A percentile compares a stretch with the other conserved stretches of the same genome.
Conservation (phyloP, 768 basidiomycete genomes). For the Filobasidium floriforme region DNA sequence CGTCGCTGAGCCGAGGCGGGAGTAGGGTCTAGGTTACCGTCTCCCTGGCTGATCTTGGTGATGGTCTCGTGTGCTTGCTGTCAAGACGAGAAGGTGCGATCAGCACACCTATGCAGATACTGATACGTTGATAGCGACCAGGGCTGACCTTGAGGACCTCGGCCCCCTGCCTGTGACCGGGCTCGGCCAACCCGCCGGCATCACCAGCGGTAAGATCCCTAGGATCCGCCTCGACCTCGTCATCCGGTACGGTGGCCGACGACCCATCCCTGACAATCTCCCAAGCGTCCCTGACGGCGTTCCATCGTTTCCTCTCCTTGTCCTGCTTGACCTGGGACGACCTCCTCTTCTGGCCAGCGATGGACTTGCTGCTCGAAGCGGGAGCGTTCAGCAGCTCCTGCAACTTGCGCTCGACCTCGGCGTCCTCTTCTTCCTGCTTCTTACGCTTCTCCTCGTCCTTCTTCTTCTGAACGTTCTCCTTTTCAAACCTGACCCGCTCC, state of each 20-base stretch:
- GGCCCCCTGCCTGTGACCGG: slow-evolving; percentile 5
- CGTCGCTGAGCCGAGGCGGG: slow-evolving; percentile 18
- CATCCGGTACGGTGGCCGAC: slow-evolving; percentile 11
- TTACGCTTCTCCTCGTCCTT: slow-evolving; percentile 23
- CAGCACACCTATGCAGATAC: background rate
- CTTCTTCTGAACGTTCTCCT: slow-evolving; percentile 15
- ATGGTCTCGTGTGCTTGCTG: slow-evolving; percentile 13
- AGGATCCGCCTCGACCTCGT: slow-evolving; percentile 16
- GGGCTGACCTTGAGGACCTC: slow-evolving; percentile 11
- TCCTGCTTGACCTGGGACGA: slow-evolving; percentile 24
- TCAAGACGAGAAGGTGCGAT: background rate
- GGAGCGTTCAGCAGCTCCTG: slow-evolving; percentile 23
- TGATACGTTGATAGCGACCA: background rate
- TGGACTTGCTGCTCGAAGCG: slow-evolving; percentile 21
- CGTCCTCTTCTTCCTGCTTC: slow-evolving; percentile 24
- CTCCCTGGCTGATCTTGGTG: slow-evolving; percentile 10
- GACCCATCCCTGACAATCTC: slow-evolving; percentile 26
- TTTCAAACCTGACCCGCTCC: slow-evolving; percentile 25
- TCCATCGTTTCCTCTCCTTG: slow-evolving; percentile 31
- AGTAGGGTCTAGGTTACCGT: slow-evolving; percentile 20
- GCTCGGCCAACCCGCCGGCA: slow-evolving; percentile 14
- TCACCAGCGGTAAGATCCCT: slow-evolving; percentile 22
- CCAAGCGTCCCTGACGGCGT: slow-evolving; percentile 38
- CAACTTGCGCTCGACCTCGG: slow-evolving; percentile 26
- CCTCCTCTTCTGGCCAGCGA: slow-evolving; percentile 29